Evolutionary conservation across 371 early-diverging fungal species (phyloP).

Genomic region (Mucor piriformis): DNA sequence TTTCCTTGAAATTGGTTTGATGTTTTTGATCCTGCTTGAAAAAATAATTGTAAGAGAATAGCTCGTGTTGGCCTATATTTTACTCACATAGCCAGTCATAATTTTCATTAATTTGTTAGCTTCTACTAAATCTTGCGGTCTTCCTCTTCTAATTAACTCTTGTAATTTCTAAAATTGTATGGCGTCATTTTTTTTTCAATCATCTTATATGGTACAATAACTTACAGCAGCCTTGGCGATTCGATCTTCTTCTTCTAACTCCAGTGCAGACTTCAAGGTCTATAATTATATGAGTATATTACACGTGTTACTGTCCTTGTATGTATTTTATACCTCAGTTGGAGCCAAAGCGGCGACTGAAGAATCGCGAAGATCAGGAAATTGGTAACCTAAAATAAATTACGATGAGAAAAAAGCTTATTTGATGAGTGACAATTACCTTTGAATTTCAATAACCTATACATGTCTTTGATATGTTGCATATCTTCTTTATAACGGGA

Average conservation of each 20-base stretch:
- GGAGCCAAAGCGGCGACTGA: constrained; percentile 69
- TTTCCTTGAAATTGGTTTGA: constrained; percentile 81
- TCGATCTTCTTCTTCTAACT: constrained; percentile 92
- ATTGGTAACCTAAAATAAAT: constrained; percentile 71
- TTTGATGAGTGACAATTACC: constrained; percentile 31
- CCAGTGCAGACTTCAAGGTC: constrained; percentile 82
- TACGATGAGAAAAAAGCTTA: not conserved
- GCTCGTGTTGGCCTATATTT: not conserved
- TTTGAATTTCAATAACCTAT: constrained; percentile 81
- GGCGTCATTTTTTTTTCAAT: not conserved
- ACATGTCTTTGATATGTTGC: constrained; percentile 90
- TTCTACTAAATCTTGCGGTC: constrained; percentile 89
- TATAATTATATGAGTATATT: constrained; percentile 16
- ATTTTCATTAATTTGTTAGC: constrained; percentile 97
- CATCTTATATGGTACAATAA: too few species aligned
- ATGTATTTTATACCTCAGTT: constrained; percentile 36
- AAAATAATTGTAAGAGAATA: not conserved
- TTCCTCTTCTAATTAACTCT: constrained; percentile 92
- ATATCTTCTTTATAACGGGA: constrained; percentile 91
- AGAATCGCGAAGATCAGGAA: constrained; percentile 78
- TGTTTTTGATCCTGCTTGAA: constrained; percentile 69
- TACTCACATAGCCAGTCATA: constrained; percentile 90
- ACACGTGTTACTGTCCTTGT: not conserved
- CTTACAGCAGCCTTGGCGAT: constrained; percentile 84
- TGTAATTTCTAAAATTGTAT: constrained; percentile 80